Evolutionary conservation across 345 rosid genomes (phyloP).

Genomic region (Citrus medica): DNA sequence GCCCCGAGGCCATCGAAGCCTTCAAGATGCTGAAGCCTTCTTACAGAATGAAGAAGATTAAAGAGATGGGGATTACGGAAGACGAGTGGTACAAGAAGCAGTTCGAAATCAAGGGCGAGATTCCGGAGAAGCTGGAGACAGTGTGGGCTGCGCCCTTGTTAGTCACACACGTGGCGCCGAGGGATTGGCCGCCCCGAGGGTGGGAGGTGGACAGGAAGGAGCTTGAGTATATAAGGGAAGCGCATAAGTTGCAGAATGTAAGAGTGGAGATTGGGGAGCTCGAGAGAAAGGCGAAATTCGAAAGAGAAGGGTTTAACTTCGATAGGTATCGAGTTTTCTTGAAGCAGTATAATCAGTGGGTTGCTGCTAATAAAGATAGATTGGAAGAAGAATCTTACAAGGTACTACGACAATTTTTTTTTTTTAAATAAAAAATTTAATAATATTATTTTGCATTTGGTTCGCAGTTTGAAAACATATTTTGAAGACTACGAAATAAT

Average conservation of each 20-base stretch:
- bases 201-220: slow-evolving; percentile 86
- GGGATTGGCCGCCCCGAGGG: slow-evolving; percentile 94
- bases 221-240: slow-evolving; percentile 80
- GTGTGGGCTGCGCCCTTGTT: slow-evolving; percentile 71
- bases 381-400: slow-evolving; percentile 81
- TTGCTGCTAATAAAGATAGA: slow-evolving; percentile 69
- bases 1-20: slow-evolving; percentile 89
- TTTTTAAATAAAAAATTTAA: background rate
- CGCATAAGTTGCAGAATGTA: slow-evolving; percentile 57
- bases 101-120: slow-evolving; percentile 76
- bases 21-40: slow-evolving; percentile 74
- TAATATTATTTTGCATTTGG: background rate
- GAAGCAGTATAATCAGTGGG: slow-evolving; percentile 89
- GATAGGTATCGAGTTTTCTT: slow-evolving; percentile 73
- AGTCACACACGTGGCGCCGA: slow-evolving; percentile 65
- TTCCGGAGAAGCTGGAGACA: slow-evolving; percentile 63
- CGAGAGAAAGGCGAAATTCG: slow-evolving; percentile 41
- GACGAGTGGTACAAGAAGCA: slow-evolving; percentile 77
- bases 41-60: slow-evolving; percentile 56
- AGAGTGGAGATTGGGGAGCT: slow-evolving; percentile 59
- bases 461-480: background rate
- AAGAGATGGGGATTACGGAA: slow-evolving; percentile 75
- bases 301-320: slow-evolving; percentile 46
- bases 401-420: slow-evolving; percentile 29
- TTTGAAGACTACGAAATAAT: background rate